phyloP scores from a whole-genome alignment of 2,329 filamentous ascomycete species.

The Ascochyta rabiei region DNA sequence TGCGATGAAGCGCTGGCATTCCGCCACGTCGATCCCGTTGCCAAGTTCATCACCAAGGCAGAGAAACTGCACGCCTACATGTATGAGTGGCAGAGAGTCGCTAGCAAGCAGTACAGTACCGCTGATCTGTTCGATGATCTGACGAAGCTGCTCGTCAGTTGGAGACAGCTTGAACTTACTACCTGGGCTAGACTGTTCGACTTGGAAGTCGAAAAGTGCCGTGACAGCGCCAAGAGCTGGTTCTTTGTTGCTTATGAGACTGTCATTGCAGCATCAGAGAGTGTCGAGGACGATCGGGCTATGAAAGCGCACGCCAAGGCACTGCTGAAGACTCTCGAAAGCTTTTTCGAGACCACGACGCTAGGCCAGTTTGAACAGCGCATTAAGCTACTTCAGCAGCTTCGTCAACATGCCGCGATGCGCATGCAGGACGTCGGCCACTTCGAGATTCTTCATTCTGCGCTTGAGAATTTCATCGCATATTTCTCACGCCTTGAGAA shows the following conservation, averaged over 20 bases:
- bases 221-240: constrained; percentile 83
- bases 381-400: constrained; percentile 68
- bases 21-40: constrained; percentile 80
- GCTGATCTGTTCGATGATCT: constrained; percentile 74
- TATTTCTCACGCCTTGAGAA: constrained; percentile 76
- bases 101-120: constrained; percentile 78
- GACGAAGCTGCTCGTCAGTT: constrained; percentile 81
- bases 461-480: constrained; percentile 75
- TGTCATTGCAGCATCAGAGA: constrained; percentile 75
- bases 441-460: constrained; percentile 64
- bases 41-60: constrained; percentile 81
- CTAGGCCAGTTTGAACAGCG: constrained; percentile 81
- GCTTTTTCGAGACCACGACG: constrained; percentile 79
- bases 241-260: constrained; percentile 97
- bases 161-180: constrained; percentile 87
- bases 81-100: constrained; percentile 94
- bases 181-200: constrained; percentile 92
- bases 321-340: constrained; percentile 76
- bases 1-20: constrained; percentile 79
- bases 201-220: constrained; percentile 76
- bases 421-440: constrained; percentile 60
- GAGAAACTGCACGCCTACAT: constrained; percentile 86
- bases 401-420: constrained; percentile 68
- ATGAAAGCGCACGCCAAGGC: constrained; percentile 69
- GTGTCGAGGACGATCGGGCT: constrained; percentile 63